phyloP scores from a whole-genome alignment of 1,284 basidiomycete genomes.

The Leccinum pallidistipes region DNA sequence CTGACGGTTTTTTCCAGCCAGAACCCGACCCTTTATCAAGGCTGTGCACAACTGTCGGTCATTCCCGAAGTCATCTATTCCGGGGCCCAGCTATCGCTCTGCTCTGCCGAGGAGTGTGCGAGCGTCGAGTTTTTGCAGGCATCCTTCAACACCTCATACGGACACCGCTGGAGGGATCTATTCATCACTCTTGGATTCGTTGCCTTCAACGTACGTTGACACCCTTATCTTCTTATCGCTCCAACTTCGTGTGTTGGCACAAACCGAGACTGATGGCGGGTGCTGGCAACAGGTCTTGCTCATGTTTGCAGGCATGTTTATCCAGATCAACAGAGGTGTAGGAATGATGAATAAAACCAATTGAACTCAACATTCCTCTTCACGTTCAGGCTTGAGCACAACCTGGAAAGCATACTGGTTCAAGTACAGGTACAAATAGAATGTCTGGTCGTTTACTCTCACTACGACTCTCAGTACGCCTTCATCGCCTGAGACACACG shows the following conservation, averaged over 20 bases:
- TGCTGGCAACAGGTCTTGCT: slow-evolving; percentile 26
- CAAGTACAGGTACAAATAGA: too few species aligned
- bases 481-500: too few species aligned
- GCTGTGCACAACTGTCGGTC: slow-evolving; percentile 13
- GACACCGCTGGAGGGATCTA: slow-evolving; percentile 48
- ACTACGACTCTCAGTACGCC: too few species aligned
- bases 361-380: too few species aligned
- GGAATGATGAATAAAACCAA: not conserved
- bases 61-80: too few species aligned
- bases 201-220: slow-evolving; percentile 44
- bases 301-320: slow-evolving; percentile 35
- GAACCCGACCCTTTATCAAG: too few species aligned
- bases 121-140: slow-evolving; percentile 42
- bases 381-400: too few species aligned
- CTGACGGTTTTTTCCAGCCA: slow-evolving; percentile 1
- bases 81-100: too few species aligned
- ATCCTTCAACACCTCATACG: slow-evolving; percentile 48
- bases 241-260: not conserved
- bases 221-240: not conserved
- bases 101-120: slow-evolving; percentile 15
- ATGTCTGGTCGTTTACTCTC: too few species aligned
- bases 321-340: slow-evolving; percentile 29
- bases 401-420: too few species aligned
- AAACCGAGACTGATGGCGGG: not conserved
- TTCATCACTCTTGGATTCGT: slow-evolving; percentile 44